Conservation (phyloP, 192 early-diverging fungal genomes). For the Nowakowskiella sp. region DNA sequence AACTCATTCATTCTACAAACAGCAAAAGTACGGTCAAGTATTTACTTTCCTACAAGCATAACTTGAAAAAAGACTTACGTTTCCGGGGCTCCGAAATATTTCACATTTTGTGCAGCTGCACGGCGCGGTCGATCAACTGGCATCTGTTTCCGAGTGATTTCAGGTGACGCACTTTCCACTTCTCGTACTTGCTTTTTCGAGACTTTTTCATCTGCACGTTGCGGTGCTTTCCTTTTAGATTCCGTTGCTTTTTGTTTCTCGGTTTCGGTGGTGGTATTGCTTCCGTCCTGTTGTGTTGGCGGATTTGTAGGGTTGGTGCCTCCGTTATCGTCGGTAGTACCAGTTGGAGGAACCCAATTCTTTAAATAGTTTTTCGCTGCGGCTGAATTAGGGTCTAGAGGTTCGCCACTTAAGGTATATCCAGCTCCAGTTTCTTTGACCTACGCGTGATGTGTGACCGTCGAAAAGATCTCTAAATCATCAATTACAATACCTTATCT, state of each 20-base stretch:
- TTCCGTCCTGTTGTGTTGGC: slow-evolving; percentile 8
- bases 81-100: no score
- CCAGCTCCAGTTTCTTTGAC: slow-evolving; percentile 50
- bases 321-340: slow-evolving; percentile 2
- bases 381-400: slow-evolving; percentile 83
- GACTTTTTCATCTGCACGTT: not conserved
- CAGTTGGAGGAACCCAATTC: no score
- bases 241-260: slow-evolving; percentile 1
- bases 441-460: not conserved
- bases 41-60: no score
- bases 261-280: not conserved
- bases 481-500: slow-evolving; percentile 57
- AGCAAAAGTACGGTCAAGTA: no score
- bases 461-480: not conserved
- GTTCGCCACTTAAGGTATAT: slow-evolving; percentile 73
- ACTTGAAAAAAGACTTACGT: no score
- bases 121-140: no score
- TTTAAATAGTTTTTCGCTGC: slow-evolving; percentile 77
- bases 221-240: not conserved
- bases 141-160: no score
- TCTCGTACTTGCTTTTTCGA: no score
- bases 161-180: no score
- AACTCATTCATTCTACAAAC: no score
- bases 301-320: slow-evolving; percentile 6
- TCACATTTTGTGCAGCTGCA: no score